Percentiles rank a stretch among this genome's conserved stretches.
Conservation (phyloP, 768 basidiomycete species). For the Kwoniella botswanensis region DNA sequence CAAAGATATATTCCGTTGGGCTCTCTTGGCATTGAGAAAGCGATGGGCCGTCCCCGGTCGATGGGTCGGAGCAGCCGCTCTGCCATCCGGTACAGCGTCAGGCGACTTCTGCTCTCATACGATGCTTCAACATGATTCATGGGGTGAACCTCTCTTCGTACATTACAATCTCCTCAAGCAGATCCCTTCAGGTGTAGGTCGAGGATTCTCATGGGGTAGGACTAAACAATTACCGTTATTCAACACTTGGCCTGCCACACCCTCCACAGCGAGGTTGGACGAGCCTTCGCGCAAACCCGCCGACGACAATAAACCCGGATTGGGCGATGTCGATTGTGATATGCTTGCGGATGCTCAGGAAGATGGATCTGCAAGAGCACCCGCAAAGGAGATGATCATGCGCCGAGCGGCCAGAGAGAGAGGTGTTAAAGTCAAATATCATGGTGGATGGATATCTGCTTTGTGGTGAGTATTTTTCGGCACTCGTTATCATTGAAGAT, state of each 20-base stretch:
- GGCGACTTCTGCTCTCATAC: constrained; percentile 43
- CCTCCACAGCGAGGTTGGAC: constrained; percentile 35
- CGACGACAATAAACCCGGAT: constrained; percentile 36
- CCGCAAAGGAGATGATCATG: constrained; percentile 51
- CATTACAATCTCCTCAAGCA: constrained; percentile 61
- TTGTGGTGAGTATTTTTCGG: constrained; percentile 44
- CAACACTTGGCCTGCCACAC: constrained; percentile 45
- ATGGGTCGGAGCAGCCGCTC: constrained; percentile 58
- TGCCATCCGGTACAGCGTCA: constrained; percentile 53
- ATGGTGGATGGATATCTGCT: constrained; percentile 53
- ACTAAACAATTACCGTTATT: constrained; percentile 53
- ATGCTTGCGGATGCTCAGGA: constrained; percentile 55
- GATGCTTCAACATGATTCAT: constrained; percentile 58
- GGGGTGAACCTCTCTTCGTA: constrained; percentile 53
- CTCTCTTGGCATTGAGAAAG: constrained; percentile 60
- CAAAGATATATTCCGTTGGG: constrained; percentile 59
- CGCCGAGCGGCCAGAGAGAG: constrained; percentile 47
- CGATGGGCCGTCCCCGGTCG: constrained; percentile 62
- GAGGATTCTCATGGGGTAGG: constrained; percentile 52
- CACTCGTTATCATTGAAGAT: neutral
- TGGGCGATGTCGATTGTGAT: constrained; percentile 55
- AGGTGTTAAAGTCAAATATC: constrained; percentile 49
- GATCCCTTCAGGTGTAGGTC: constrained; percentile 53
- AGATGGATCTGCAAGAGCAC: constrained; percentile 37
- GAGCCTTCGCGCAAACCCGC: constrained; percentile 32